Evolutionary conservation across 164 flowering plant genomes (phyloP).

Genomic region (Tetracentron sinense): DNA sequence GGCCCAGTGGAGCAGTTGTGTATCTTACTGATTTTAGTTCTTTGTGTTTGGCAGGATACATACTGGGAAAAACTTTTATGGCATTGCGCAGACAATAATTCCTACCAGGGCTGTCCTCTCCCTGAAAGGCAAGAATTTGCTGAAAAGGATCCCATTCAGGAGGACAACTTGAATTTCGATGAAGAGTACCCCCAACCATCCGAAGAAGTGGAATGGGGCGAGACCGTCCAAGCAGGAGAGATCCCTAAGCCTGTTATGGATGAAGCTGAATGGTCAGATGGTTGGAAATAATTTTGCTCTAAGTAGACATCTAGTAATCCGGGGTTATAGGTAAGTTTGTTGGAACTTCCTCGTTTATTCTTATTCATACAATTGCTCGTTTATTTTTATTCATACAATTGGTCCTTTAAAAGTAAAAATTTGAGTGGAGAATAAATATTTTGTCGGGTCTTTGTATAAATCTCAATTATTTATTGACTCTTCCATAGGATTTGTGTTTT

Average conservation of each 20-base stretch:
- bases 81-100: conserved; percentile 63
- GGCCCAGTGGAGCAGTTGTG: neutral
- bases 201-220: conserved; percentile 19
- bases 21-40: neutral
- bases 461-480: too few species aligned
- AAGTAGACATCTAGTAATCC: neutral
- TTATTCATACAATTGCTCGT: too few species aligned
- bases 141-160: conserved; percentile 18
- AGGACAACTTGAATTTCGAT: neutral
- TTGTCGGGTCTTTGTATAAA: too few species aligned
- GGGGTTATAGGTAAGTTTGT: conserved; percentile 1
- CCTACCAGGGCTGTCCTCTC: conserved; percentile 77
- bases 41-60: conserved; percentile 56
- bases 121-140: conserved; percentile 46
- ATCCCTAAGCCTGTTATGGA: conserved; percentile 37
- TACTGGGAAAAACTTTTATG: conserved; percentile 70
- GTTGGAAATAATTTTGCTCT: conserved; percentile 34
- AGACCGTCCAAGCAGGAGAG: conserved; percentile 15
- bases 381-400: too few species aligned
- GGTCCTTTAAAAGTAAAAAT: too few species aligned
- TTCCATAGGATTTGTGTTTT: too few species aligned
- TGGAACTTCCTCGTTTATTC: neutral
- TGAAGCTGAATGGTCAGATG: conserved; percentile 67
- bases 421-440: too few species aligned
- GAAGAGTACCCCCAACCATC: conserved; percentile 12